Percentiles rank a stretch among this genome's conserved stretches.
These are phyloP conservation scores for Collybia sp. DNA, from an alignment of 768 basidiomycete genomes.

Conservation along the genomic window DNA sequence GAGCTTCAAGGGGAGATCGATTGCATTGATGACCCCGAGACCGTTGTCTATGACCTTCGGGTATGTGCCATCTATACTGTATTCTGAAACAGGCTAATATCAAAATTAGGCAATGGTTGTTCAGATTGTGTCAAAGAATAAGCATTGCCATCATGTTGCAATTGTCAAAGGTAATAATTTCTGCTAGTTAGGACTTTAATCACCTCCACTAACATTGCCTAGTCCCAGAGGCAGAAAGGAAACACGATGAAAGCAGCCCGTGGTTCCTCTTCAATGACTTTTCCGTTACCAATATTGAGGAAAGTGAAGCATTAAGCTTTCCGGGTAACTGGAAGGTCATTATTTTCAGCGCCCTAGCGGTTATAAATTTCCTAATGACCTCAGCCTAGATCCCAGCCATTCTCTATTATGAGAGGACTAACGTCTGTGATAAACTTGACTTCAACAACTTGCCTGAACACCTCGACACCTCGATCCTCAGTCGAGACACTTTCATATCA, in stretches of 20 bases:
- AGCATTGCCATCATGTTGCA: slow-evolving; percentile 80
- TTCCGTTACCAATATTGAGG: slow-evolving; percentile 75
- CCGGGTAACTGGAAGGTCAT: slow-evolving; percentile 87
- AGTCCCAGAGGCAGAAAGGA: slow-evolving; percentile 69
- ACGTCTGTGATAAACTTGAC: slow-evolving; percentile 54
- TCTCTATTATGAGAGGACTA: slow-evolving; percentile 82
- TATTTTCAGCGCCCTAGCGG: slow-evolving; percentile 9
- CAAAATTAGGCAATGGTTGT: slow-evolving; percentile 67
- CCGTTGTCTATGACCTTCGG: slow-evolving; percentile 64
- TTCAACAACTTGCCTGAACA: slow-evolving; percentile 57
- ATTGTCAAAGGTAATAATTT: slow-evolving; percentile 67
- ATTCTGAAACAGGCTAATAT: background rate
- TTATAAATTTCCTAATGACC: slow-evolving; percentile 9
- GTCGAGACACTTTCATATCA: slow-evolving; percentile 85
- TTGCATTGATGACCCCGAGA: slow-evolving; percentile 50
- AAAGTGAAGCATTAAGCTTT: slow-evolving; percentile 86
- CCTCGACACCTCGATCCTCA: slow-evolving; percentile 72
- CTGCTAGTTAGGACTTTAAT: background rate
- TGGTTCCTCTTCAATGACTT: slow-evolving; percentile 99
- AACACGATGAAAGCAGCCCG: slow-evolving; percentile 37
- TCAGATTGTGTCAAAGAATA: slow-evolving; percentile 69
- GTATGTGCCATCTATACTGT: slow-evolving; percentile 30
- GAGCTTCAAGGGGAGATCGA: slow-evolving; percentile 56
- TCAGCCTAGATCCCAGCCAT: slow-evolving; percentile 70
- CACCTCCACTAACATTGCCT: background rate